Evolutionary conservation across 164 flowering plant species (phyloP), one percentile per base, ranked within the genome.

Genomic region (Kingdonia uniflora): DNA sequence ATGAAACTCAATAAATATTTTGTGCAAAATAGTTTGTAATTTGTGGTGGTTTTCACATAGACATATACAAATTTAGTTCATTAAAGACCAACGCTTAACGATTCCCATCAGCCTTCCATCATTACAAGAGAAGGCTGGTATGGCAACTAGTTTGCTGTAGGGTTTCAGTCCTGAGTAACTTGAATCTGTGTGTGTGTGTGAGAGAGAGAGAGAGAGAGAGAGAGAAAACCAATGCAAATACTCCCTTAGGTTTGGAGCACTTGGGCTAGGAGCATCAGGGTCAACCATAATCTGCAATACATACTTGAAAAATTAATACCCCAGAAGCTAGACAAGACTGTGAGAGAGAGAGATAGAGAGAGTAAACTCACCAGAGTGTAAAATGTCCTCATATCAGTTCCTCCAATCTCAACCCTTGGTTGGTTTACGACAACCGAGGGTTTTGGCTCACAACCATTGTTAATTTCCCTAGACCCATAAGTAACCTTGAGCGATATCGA

Each of bases 381-480:
- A 63, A 74, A 78, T 20, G 6, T 44, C 53, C 80, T 61, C 0
- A 74, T 57, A 59, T 81, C 87, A 38, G 62, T 61, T 0, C 87
- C 91, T 25, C 84, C 84, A 58, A 78, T 71, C 14, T 56, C 65
- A 53, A 66, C 67, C 42, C 64, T 55, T 11, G 68, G 71, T 52
- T 68, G 89, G 56, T 47, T 65, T 26, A 65, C 68, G 39, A 81
- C 75, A 33, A 60, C 75, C 12, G 83, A 84, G 10, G 87, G 81
- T 29, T 70, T 79, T 57, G 81, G 54, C 65, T 79, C 87, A 47
- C 54, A 57, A 17, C 60, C 60, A 40, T 49, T 57, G 7, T 23
- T 57, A 11, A 49, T 35, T 2, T 57, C 53, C 23, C 17, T 57
- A 4, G 44, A 8, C 12, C 53, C 46, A 39, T 57, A 57, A 0